A percentile compares a stretch with the other conserved stretches of the same genome.
phyloP scores from a whole-genome alignment of 73 alveolate species.

The Paramecium caudatum region DNA sequence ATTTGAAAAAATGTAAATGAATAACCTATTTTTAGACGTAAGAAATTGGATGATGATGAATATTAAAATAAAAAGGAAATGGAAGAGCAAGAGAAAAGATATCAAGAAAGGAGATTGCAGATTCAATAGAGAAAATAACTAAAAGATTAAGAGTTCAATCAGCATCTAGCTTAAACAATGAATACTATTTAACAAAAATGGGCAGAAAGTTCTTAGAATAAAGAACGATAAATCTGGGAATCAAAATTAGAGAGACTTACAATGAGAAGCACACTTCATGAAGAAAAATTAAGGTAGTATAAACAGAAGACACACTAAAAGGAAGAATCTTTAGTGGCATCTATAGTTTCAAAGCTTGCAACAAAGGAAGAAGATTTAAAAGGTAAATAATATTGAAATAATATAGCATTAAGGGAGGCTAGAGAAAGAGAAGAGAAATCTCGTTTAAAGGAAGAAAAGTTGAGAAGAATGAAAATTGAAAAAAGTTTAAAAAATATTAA shows the following conservation, averaged over 20 bases:
- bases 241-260: neutral
- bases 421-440: slow-evolving; percentile 3
- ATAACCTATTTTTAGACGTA: neutral
- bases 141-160: neutral
- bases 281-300: neutral
- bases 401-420: neutral
- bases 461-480: slow-evolving; percentile 20
- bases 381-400: neutral
- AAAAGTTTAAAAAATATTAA: slow-evolving; percentile 43
- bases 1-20: slow-evolving; percentile 36
- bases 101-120: slow-evolving; percentile 27
- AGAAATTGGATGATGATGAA: slow-evolving; percentile 25
- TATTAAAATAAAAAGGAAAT: neutral
- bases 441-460: neutral
- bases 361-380: slow-evolving; percentile 41
- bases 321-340: slow-evolving; percentile 1
- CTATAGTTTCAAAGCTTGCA: neutral
- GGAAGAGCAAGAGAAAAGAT: slow-evolving; percentile 11
- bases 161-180: slow-evolving; percentile 9
- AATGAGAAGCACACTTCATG: slow-evolving; percentile 12
- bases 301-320: neutral
- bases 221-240: slow-evolving; percentile 10
- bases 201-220: neutral
- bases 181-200: neutral
- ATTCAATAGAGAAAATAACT: neutral